Percentiles rank a stretch among this genome's conserved stretches.
Conservation (phyloP, 208 protist genomes). For the Lotmaria passim region DNA sequence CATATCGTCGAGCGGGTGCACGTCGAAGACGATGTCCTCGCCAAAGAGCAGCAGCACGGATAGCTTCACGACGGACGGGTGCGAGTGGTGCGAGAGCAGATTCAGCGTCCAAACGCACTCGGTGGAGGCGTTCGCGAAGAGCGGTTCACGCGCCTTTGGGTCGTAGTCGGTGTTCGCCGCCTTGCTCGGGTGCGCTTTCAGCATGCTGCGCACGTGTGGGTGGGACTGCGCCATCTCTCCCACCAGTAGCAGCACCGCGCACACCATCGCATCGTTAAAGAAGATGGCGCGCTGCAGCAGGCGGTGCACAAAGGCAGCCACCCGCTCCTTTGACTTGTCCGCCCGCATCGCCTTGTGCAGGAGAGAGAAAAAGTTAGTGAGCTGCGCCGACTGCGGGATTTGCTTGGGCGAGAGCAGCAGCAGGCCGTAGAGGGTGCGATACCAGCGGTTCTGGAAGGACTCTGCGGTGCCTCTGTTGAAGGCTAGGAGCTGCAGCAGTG, state of each 20-base stretch:
- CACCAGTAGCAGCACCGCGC: conserved; percentile 88
- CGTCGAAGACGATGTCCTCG: conserved; percentile 89
- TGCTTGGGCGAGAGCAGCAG: conserved; percentile 90
- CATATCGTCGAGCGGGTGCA: conserved; percentile 92
- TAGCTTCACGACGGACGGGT: conserved; percentile 91
- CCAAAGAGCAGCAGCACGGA: conserved; percentile 85
- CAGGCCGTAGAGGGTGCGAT: conserved; percentile 89
- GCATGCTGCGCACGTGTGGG: conserved; percentile 49
- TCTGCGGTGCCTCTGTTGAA: conserved; percentile 69
- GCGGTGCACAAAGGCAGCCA: conserved; percentile 91
- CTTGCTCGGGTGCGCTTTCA: conserved; percentile 19
- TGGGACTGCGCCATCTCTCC: conserved; percentile 82
- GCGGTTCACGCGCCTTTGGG: conserved; percentile 84
- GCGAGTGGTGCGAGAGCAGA: conserved; percentile 80
- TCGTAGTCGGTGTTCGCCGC: conserved; percentile 61
- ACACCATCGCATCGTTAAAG: conserved; percentile 87
- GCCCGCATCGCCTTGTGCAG: conserved; percentile 89
- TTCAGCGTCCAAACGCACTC: conserved; percentile 87
- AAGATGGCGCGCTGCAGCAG: conserved; percentile 88
- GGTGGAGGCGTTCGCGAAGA: conserved; percentile 70
- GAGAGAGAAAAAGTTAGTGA: conserved; percentile 90
- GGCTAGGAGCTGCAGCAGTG: conserved; percentile 87
- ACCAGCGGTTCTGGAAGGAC: conserved; percentile 86
- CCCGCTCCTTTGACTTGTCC: conserved; percentile 82
- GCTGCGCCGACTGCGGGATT: conserved; percentile 86